Evolutionary conservation across 202 grass and related monocot species (phyloP), one percentile per base, ranked within the genome.

Genomic region (Panicum hallii): DNA sequence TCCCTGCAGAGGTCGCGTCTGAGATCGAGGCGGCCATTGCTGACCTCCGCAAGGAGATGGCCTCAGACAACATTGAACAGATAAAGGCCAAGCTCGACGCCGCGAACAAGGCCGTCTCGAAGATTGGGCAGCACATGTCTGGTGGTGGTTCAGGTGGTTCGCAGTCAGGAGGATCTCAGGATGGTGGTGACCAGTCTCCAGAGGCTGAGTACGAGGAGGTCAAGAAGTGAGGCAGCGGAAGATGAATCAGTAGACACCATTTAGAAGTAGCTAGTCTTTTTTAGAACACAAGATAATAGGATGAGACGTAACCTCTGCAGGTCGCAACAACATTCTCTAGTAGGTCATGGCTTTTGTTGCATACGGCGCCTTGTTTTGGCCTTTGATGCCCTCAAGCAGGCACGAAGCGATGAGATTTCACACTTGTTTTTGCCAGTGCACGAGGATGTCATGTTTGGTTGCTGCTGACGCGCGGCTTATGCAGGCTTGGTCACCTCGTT

Each of bases 61-160:
- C 70, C 9, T 87, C 80, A 14, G 92, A 89, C 26, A 56, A 85
- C 45, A 68, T 81, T 50, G 86, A 91, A 42, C 72, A 41, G 74
- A 94, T 91, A 64, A 91, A 89, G 57, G 83, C 79, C 3, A 94
- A 91, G 72, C 71, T 94, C 13, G 86, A 91, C 3, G 80, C 63
- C 0, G 89, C 92, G 14, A 94, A 94, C 43, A 94, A 94, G 77
- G 86, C 86, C 0, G 89, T 91, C 54, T 87, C 89, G 17, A 94
- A 89, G 92, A 94, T 91, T 32, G 92, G 92, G 5, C 85, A 94
- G 72, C 88, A 94, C 79, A 94, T 94, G 85, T 79, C 87, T 48
- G 83, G 83, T 22, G 91, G 91, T 62, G 75, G 83, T 3, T 56
- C 79, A 5, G 85, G 83, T 80, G 80, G 77, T 46, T 81, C 83